These are phyloP conservation scores for Fusarium sp. DNA, from an alignment of 2,329 filamentous ascomycete species.

Conservation along the genomic window DNA sequence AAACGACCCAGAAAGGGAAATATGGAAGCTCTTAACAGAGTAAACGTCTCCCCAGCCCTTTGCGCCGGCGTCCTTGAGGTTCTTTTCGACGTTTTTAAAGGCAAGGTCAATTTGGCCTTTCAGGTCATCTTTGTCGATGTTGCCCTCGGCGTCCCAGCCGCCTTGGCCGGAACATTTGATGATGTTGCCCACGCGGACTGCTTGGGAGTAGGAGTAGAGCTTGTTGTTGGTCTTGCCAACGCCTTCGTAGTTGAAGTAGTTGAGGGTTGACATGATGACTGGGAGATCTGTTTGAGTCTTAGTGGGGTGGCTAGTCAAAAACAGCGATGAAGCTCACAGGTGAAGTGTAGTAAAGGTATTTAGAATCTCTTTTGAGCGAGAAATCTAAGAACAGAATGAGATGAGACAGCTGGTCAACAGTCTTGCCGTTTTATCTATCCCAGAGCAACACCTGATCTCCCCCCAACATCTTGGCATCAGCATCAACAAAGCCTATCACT, in stretches of 20 bases:
- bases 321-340: neutral
- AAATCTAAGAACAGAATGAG: neutral
- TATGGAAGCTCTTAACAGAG: conserved; percentile 59
- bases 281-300: neutral
- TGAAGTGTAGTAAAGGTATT: too few relatives aligned
- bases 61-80: conserved; percentile 64
- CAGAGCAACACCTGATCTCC: neutral
- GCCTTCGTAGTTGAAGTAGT: conserved; percentile 50
- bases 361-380: neutral
- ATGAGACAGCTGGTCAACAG: neutral
- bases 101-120: conserved; percentile 63
- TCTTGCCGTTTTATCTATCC: conserved; percentile 24
- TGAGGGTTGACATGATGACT: conserved; percentile 46
- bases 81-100: conserved; percentile 67
- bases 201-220: conserved; percentile 41
- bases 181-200: conserved; percentile 35
- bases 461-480: conserved; percentile 10
- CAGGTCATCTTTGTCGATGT: conserved; percentile 49
- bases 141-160: conserved; percentile 37
- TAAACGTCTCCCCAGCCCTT: conserved; percentile 69
- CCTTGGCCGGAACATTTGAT: conserved; percentile 42
- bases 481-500: neutral
- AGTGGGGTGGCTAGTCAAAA: neutral
- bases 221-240: conserved; percentile 43
- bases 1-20: conserved; percentile 54